Evolutionary conservation across 345 rosid genomes (phyloP), one percentile per base, ranked within the genome.

Genomic region (Arabidopsis thaliana): DNA sequence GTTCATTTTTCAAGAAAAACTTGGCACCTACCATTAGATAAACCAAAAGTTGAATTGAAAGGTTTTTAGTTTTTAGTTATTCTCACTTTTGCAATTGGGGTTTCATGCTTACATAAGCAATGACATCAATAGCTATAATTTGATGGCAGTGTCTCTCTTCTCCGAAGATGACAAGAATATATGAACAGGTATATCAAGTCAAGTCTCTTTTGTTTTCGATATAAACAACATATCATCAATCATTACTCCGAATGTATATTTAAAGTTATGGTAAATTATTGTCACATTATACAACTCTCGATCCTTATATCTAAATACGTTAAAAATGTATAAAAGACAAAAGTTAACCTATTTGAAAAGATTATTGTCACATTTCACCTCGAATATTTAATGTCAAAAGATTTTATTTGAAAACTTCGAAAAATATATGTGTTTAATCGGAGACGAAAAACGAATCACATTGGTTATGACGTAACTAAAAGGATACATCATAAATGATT

Each of bases 21-120:
- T 16, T 14, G 52, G 22, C 14, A 63, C 24, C 67, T 0, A 23
- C 14, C 14, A 50, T 14, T 51, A 24, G n/a, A 11, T 12, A 24
- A 37, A 50, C 14, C 12, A 4, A 20, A 4, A 23, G 25, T 59
- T 8, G 20, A 59, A 16, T 8, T 53, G 40, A 67, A 16, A 24
- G 49, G 2, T 52, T 25, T 63, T 55, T 6, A 24, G 28, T 11
- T 30, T 16, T 16, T 16, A 16, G 0, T 16, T 16, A 16, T 16
- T 16, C 20, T 16, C 20, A 16, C 20, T 16, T 16, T 25, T 40
- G 59, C 28, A 40, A 28, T 28, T 28, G 12, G 2, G 5, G 13
- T 57, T 69, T 44, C 5, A 42, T 56, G 45, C 14, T 57, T 70
- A 7, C 46, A 46, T 70, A 46, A 59, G 74, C 58, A 70, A 59